phyloP scores from a whole-genome alignment of 1,284 basidiomycete genomes.

The Lentinula novae-zelandiae region DNA sequence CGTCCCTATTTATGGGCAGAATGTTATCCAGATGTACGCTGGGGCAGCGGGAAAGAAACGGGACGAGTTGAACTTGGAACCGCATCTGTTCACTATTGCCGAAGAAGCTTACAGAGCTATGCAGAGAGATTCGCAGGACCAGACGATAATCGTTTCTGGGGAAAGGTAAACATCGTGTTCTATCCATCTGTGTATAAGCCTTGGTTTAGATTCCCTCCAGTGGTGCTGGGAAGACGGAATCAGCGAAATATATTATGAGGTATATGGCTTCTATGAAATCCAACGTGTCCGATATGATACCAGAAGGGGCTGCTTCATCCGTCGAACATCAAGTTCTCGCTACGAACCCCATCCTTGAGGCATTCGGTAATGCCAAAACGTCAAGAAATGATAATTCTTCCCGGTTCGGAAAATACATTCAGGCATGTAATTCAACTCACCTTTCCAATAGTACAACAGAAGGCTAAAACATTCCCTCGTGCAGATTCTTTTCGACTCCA shows the following conservation, averaged over 20 bases:
- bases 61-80: conserved; percentile 94
- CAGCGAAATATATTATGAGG: conserved; percentile 99
- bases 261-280: conserved; percentile 98
- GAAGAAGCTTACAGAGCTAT: conserved; percentile 99
- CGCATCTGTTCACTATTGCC: conserved; percentile 97
- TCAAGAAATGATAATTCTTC: conserved; percentile 99
- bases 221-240: conserved; percentile 99
- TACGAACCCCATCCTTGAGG: conserved; percentile 98
- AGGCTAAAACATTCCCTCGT: conserved; percentile 62
- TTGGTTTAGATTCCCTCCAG: conserved; percentile 36
- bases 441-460: not conserved
- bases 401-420: conserved; percentile 98
- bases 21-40: conserved; percentile 98
- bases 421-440: not conserved
- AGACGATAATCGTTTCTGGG: conserved; percentile 98
- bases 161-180: conserved; percentile 68
- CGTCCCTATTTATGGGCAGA: conserved; percentile 88
- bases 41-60: conserved; percentile 64
- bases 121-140: conserved; percentile 90
- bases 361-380: conserved; percentile 99
- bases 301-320: conserved; percentile 54
- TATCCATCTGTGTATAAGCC: conserved; percentile 12
- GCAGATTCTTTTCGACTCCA: conserved; percentile 67
- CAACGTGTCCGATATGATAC: conserved; percentile 52
- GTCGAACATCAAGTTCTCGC: conserved; percentile 97